These are phyloP conservation scores for Volvox africanus DNA, from an alignment of 139 green algal species.

Conservation along the genomic window DNA sequence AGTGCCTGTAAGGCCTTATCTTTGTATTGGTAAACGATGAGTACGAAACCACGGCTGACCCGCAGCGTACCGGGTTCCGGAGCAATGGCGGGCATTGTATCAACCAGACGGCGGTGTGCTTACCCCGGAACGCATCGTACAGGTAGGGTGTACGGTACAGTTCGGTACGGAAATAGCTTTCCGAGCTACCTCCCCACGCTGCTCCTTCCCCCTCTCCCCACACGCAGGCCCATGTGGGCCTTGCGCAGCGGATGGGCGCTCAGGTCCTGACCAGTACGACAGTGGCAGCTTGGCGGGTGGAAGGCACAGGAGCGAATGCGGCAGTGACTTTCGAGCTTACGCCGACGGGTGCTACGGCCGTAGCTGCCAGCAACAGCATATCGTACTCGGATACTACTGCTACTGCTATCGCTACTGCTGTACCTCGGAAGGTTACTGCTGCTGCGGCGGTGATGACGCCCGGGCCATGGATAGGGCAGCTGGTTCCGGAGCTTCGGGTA, in stretches of 20 bases:
- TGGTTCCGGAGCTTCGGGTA: constrained; percentile 80
- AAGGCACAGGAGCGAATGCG: not conserved
- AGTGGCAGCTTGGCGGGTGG: constrained; percentile 24
- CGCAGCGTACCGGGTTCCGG: not conserved
- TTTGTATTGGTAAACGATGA: not conserved
- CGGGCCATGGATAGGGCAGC: constrained; percentile 76
- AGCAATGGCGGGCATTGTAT: constrained; percentile 60
- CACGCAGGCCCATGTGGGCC: not conserved
- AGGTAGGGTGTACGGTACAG: constrained; percentile 41
- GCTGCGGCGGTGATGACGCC: constrained; percentile 68
- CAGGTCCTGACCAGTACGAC: not conserved
- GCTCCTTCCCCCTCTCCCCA: not conserved
- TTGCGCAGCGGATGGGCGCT: constrained; percentile 27
- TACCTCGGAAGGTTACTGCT: constrained; percentile 24
- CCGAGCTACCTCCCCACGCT: too few species aligned
- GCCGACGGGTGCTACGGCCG: too few species aligned
- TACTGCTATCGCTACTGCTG: not conserved
- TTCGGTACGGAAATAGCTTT: too few species aligned
- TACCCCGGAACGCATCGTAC: constrained; percentile 74
- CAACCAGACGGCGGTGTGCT: constrained; percentile 79
- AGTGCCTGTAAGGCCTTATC: too few species aligned
- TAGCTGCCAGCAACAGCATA: too few species aligned
- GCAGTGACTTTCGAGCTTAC: not conserved
- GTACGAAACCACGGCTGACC: not conserved
- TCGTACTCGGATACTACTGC: not conserved